Percentiles rank a stretch among this genome's conserved stretches.
Conservation (phyloP, 306 rosid species). For the Benincasa hispida region DNA sequence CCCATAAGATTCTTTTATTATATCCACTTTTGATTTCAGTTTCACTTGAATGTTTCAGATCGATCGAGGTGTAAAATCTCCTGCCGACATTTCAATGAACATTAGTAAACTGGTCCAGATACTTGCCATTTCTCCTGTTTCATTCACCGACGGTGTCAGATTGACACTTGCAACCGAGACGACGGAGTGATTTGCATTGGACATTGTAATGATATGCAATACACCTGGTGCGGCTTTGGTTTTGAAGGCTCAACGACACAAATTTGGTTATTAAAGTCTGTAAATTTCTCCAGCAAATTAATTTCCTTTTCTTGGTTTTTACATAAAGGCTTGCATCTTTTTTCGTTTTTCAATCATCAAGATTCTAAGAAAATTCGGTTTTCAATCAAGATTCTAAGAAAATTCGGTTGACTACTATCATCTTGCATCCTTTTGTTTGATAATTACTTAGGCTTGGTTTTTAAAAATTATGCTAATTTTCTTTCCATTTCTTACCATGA, state of each 20-base stretch:
- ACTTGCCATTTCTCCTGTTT: conserved; percentile 41
- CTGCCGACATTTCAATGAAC: conserved; percentile 90
- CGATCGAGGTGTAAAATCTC: conserved; percentile 81
- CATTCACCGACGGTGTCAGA: conserved; percentile 60
- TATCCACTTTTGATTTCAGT: conserved; percentile 1
- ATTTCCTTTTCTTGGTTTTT: too few species aligned
- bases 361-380: too few species aligned
- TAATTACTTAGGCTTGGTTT: too few species aligned
- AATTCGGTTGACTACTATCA: too few species aligned
- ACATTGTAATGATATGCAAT: background rate
- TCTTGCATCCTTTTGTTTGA: too few species aligned
- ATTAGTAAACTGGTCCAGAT: conserved; percentile 54
- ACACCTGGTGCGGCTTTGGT: background rate
- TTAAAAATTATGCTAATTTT: too few species aligned
- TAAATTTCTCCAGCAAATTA: background rate
- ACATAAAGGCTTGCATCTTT: too few species aligned
- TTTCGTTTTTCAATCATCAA: too few species aligned
- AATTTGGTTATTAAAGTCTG: background rate
- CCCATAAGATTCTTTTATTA: background rate
- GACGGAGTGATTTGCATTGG: conserved; percentile 20
- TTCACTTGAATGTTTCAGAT: conserved; percentile 32
- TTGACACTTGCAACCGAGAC: conserved; percentile 44
- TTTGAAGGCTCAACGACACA: background rate
- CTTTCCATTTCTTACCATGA: too few species aligned
- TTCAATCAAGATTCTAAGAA: too few species aligned